These are phyloP conservation scores for Entomortierella beljakovae DNA, from an alignment of 192 early-diverging fungal species.

Conservation along the genomic window DNA sequence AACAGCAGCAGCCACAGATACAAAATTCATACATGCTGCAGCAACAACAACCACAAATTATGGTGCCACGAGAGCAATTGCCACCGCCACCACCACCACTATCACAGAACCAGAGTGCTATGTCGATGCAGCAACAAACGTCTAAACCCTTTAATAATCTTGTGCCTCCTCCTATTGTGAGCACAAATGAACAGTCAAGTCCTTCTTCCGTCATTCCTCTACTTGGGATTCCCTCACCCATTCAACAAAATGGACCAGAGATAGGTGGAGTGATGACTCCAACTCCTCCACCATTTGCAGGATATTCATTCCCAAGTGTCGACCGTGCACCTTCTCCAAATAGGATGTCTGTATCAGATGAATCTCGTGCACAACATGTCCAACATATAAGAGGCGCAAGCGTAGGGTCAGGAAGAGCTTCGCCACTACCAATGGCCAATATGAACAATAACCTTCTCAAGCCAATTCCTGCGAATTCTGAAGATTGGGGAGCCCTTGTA, in stretches of 20 bases:
- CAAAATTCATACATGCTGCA: not conserved
- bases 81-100: not conserved
- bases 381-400: constrained; percentile 13
- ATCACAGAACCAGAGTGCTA: too few relatives aligned
- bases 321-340: constrained; percentile 1
- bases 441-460: constrained; percentile 10
- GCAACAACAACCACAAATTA: constrained; percentile 3
- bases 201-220: constrained; percentile 17
- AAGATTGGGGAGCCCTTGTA: constrained; percentile 36
- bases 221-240: constrained; percentile 23
- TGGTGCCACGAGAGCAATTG: too few relatives aligned
- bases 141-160: not conserved
- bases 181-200: constrained; percentile 1
- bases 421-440: constrained; percentile 10
- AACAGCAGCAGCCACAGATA: not conserved
- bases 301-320: not conserved
- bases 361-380: constrained; percentile 10
- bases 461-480: constrained; percentile 29
- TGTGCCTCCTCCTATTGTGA: not conserved
- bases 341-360: constrained; percentile 10
- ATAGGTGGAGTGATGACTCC: not conserved
- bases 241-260: not conserved
- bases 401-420: constrained; percentile 9
- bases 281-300: constrained; percentile 2
- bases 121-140: constrained; percentile 2